Evolutionary conservation across 371 early-diverging fungal species (phyloP), one percentile per base, ranked within the genome.

Genomic region (Mortierella sp.): DNA sequence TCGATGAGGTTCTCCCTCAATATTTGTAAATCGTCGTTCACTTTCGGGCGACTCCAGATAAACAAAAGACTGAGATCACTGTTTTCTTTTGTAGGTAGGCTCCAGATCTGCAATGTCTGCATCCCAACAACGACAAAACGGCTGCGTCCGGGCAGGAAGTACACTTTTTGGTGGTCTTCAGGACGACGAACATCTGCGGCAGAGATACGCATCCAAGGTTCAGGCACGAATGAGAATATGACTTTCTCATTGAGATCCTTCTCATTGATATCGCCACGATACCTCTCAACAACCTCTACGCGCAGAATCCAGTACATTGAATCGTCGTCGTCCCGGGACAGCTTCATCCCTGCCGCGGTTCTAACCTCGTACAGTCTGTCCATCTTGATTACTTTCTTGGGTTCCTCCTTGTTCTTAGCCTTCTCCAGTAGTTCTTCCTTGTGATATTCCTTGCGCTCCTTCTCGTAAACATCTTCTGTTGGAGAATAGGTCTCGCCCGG

Each of bases 61-160:
- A 54, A 74, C 39, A 65, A 62, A 41, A 74, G 58, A 12, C 26
- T 64, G 23, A 64, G 64, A 30, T 65, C 64, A 30, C 53, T 10
- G 30, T 68, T 57, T n/a, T 61, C 66, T 27, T 39, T 53, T 0
- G 58, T 53, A 0, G 76, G 76, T 2, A 74, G 39, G 28, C 69
- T 74, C 76, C 76, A 74, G 5, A 74, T 24, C 21, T 74, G 76
- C 9, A 74, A 51, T 0, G 76, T 57, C 24, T 74, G 76, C 14
- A 54, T 48, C 19, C 76, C 76, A 16, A 56, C 41, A 8, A 74
- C 61, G 2, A 46, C 69, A 24, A 74, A 74, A 12, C 76, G 64
- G 2, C 47, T 55, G 13, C 69, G 58, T 14, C 61, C 43, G n/a
- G 69, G 69, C 38, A 63, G 26, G 50, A 74, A 74, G 28, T 56